phyloP scores from a whole-genome alignment of 2,329 filamentous ascomycete genomes.

The Trichoderma arundinaceum region DNA sequence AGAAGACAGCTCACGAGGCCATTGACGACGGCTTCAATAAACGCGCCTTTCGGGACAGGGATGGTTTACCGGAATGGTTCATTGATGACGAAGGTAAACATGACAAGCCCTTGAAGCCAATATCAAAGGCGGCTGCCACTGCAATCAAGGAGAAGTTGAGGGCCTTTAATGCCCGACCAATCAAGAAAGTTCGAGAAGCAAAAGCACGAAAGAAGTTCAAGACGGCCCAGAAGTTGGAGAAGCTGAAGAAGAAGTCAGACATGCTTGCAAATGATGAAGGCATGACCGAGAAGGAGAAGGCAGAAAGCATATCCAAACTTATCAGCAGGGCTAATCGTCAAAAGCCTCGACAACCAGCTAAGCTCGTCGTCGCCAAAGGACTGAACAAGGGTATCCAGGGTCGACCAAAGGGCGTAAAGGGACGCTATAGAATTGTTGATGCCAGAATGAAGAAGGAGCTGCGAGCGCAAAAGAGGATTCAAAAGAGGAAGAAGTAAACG shows the following conservation, averaged over 20 bases:
- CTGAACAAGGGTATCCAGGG: constrained; percentile 84
- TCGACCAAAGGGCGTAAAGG: constrained; percentile 89
- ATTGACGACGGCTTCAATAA: constrained; percentile 95
- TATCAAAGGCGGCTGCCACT: constrained; percentile 83
- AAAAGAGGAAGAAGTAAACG: constrained; percentile 70
- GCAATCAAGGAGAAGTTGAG: constrained; percentile 95
- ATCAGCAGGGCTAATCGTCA: constrained; percentile 83
- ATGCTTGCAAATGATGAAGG: constrained; percentile 86
- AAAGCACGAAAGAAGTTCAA: constrained; percentile 97
- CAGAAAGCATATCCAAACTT: constrained; percentile 78
- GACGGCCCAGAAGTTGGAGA: constrained; percentile 87
- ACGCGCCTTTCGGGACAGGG: constrained; percentile 85
- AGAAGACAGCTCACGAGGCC: constrained; percentile 78
- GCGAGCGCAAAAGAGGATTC: constrained; percentile 77
- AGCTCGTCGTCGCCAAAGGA: constrained; percentile 86
- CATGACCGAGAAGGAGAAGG: constrained; percentile 96
- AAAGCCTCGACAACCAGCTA: constrained; percentile 82
- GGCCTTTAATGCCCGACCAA: constrained; percentile 91
- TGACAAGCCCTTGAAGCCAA: constrained; percentile 84
- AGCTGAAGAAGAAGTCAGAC: constrained; percentile 96
- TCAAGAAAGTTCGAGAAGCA: constrained; percentile 98
- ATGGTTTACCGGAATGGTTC: constrained; percentile 97
- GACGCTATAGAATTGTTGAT: constrained; percentile 97
- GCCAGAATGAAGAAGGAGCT: constrained; percentile 96
- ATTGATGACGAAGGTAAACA: constrained; percentile 88